Evolutionary conservation across 139 green algal genomes (phyloP), one percentile per base, ranked within the genome.

Genomic region (Chlorella sorokiniana): DNA sequence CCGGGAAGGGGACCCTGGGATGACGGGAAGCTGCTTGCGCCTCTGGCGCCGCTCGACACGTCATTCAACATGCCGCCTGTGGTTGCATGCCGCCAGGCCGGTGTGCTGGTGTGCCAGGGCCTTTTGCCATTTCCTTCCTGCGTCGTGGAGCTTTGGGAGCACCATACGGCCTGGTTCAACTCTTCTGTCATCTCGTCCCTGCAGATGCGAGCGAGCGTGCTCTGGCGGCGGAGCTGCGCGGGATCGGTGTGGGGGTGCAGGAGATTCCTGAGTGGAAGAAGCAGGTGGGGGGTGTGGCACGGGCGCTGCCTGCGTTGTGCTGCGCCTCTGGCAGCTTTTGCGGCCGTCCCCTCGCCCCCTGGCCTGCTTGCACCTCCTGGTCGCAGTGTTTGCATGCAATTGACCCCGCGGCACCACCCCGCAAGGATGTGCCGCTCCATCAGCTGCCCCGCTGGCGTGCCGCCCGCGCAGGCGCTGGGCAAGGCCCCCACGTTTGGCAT

Each of bases 401-500:
- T 65, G 56, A 65, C n/a, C 23, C 23, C 56, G 18, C n/a, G 23
- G 18, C 22, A 16, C 16, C 23, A 29, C 56, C 6, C 18, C n/a
- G 56, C 56, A 65, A 16, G 6, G 18, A 16, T 16, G 11, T 59
- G 14, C 6, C 4, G 27, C n/a, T 44, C 18, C 0, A 7, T 31
- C 77, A 82, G 71, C 90, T 93, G n/a, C 91, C n/a, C n/a, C n/a
- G n/a, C 56, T 31, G 18, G 18, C 48, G 11, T 59, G 14, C 6
- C 4, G 27, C n/a, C 70, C 18, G 0, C 9, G 44, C 77, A 82
- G 71, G 91, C 93, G n/a, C 91, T 98, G 81, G 95, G 95, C 83
- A 96, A 98, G 87, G 95, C 95, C 25, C 93, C 95, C 20, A 95
- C 91, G 1, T 98, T 96, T 84, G 95, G 95, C 56, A 93, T 94